Conservation (phyloP, 2,329 filamentous ascomycete species). For the Arthrobotrys megalospora region DNA sequence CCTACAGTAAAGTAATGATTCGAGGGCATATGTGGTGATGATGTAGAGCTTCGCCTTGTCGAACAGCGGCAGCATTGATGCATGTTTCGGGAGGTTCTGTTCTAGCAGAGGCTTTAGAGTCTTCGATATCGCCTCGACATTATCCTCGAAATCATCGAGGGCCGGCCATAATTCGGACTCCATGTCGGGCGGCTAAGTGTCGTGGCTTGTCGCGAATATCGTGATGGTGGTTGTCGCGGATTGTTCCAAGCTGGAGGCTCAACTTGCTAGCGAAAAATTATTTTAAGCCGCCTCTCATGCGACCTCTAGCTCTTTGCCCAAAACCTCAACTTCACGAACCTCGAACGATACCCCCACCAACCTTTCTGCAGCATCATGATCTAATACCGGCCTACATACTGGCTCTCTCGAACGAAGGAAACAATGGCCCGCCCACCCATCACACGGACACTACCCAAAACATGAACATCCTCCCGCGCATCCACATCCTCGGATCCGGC, state of each 20-base stretch:
- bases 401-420: slow-evolving; percentile 65
- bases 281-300: slow-evolving; percentile 51
- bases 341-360: slow-evolving; percentile 8
- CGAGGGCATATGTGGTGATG: slow-evolving; percentile 88
- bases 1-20: slow-evolving; percentile 87
- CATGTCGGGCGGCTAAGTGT: slow-evolving; percentile 39
- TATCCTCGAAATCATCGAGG: slow-evolving; percentile 80
- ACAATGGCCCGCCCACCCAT: slow-evolving; percentile 65
- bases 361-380: slow-evolving; percentile 5
- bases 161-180: slow-evolving; percentile 75
- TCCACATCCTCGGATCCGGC: slow-evolving; percentile 84
- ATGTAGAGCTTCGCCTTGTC: slow-evolving; percentile 96
- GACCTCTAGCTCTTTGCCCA: slow-evolving; percentile 5
- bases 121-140: slow-evolving; percentile 84
- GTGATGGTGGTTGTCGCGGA: slow-evolving; percentile 5
- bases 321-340: slow-evolving; percentile 7
- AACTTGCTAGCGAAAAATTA: slow-evolving; percentile 48
- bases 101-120: slow-evolving; percentile 81
- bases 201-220: slow-evolving; percentile 4
- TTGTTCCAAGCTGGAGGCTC: neutral
- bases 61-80: slow-evolving; percentile 87
- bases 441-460: slow-evolving; percentile 65
- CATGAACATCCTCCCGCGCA: slow-evolving; percentile 68
- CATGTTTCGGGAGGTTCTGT: slow-evolving; percentile 76
- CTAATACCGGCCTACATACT: slow-evolving; percentile 10